Evolutionary conservation across 2,329 filamentous ascomycete species (phyloP).

Genomic region (Onygenales sp.): DNA sequence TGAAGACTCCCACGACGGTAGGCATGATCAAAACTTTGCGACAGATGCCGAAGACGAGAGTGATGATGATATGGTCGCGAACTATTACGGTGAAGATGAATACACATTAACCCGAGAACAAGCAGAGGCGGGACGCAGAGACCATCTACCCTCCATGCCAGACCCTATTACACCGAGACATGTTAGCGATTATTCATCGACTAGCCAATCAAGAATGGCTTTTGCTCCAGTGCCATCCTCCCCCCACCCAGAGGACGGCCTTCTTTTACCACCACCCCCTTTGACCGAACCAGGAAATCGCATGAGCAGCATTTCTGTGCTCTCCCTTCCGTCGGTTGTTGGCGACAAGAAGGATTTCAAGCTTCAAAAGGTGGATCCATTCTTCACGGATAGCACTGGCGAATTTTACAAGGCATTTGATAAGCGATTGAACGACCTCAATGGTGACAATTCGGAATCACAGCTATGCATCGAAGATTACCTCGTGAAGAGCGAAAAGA

Average conservation of each 20-base stretch:
- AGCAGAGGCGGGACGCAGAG: slow-evolving; percentile 20
- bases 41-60: slow-evolving; percentile 26
- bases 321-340: slow-evolving; percentile 49
- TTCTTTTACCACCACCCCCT: background rate
- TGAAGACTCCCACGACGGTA: slow-evolving; percentile 9
- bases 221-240: background rate
- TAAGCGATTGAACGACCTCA: slow-evolving; percentile 46
- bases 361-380: slow-evolving; percentile 57
- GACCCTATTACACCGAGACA: background rate
- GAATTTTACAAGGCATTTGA: slow-evolving; percentile 53
- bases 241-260: background rate
- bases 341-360: slow-evolving; percentile 54
- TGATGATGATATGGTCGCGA: slow-evolving; percentile 28
- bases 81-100: slow-evolving; percentile 30
- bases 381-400: slow-evolving; percentile 56
- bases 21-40: slow-evolving; percentile 23
- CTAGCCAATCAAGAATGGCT: slow-evolving; percentile 10
- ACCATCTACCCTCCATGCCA: background rate
- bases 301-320: slow-evolving; percentile 35
- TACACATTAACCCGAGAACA: slow-evolving; percentile 28
- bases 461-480: slow-evolving; percentile 57
- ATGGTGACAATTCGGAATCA: slow-evolving; percentile 47
- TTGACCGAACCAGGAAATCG: slow-evolving; percentile 16
- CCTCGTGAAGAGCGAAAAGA: slow-evolving; percentile 55
- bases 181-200: background rate